Evolutionary conservation across 257 asterid species (phyloP).

Genomic region (Primulina huaijiensis): DNA sequence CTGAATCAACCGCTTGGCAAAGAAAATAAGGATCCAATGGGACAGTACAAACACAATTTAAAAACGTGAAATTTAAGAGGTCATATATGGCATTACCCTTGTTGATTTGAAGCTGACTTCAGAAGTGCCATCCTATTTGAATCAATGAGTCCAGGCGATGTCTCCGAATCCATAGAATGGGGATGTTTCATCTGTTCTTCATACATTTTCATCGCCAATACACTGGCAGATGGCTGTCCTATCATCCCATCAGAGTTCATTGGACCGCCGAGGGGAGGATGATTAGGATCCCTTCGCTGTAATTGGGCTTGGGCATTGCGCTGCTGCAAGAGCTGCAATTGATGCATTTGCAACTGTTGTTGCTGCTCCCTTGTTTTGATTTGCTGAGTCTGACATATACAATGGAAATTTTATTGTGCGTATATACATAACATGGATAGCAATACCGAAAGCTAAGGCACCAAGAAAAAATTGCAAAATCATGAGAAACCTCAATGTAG

Average conservation of each 20-base stretch:
- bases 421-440: slow-evolving; percentile 9
- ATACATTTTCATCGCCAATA: slow-evolving; percentile 89
- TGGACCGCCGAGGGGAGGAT: slow-evolving; percentile 81
- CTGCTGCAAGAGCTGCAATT: slow-evolving; percentile 92
- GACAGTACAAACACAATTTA: neutral
- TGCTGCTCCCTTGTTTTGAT: slow-evolving; percentile 94
- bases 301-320: slow-evolving; percentile 84
- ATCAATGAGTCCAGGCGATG: slow-evolving; percentile 74
- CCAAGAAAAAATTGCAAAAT: slow-evolving; percentile 22
- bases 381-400: slow-evolving; percentile 73
- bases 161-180: slow-evolving; percentile 85
- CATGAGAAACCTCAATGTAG: slow-evolving; percentile 77
- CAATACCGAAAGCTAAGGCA: slow-evolving; percentile 7
- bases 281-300: slow-evolving; percentile 94
- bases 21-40: slow-evolving; percentile 1
- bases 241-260: slow-evolving; percentile 86
- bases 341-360: slow-evolving; percentile 92
- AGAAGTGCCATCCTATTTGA: slow-evolving; percentile 96
- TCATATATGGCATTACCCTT: slow-evolving; percentile 52
- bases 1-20: slow-evolving; percentile 52
- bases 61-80: slow-evolving; percentile 13
- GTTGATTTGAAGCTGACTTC: slow-evolving; percentile 85
- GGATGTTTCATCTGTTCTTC: slow-evolving; percentile 96
- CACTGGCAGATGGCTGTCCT: slow-evolving; percentile 96
- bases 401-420: slow-evolving; percentile 4